Evolutionary conservation across 2,329 filamentous ascomycete species (phyloP).

Genomic region (Aspergillus sp.): DNA sequence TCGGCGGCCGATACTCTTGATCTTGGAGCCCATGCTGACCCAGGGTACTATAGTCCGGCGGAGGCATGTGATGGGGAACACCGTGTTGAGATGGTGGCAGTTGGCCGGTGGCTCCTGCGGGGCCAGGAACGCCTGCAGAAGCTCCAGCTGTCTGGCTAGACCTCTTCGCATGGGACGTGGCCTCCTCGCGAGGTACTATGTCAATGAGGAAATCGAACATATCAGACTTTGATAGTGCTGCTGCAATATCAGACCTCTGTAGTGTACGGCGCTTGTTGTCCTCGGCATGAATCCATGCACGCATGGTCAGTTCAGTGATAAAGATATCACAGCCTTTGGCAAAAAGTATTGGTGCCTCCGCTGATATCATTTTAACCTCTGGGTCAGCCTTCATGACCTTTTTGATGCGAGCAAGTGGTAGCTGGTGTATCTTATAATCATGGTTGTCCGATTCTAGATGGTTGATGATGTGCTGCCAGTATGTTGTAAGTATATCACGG

Average conservation of each 20-base stretch:
- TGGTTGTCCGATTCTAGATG: conserved; percentile 93
- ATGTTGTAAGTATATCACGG: conserved; percentile 95
- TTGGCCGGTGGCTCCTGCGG: conserved; percentile 38
- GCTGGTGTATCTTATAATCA: conserved; percentile 97
- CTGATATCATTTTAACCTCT: conserved; percentile 99
- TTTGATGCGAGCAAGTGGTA: conserved; percentile 97
- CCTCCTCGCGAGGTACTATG: conserved; percentile 95
- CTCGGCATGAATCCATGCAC: conserved; percentile 98
- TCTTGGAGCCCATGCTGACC: conserved; percentile 67
- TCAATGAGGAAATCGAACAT: conserved; percentile 99
- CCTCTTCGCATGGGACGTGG: conserved; percentile 80
- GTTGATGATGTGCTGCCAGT: conserved; percentile 98
- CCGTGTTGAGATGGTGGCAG: conserved; percentile 48
- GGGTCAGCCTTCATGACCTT: conserved; percentile 99
- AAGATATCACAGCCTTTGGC: conserved; percentile 99
- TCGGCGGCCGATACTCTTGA: conserved; percentile 76
- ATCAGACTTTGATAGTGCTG: conserved; percentile 92
- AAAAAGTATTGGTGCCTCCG: conserved; percentile 95
- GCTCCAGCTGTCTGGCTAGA: conserved; percentile 53
- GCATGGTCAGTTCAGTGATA: conserved; percentile 98
- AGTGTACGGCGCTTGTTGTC: conserved; percentile 97
- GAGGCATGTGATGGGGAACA: conserved; percentile 58
- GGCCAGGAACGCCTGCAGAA: conserved; percentile 51
- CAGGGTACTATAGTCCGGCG: conserved; percentile 61
- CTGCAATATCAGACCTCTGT: conserved; percentile 94